A percentile compares a stretch with the other conserved stretches of the same genome.
These are phyloP conservation scores for Meripilus lineatus DNA, from an alignment of 1,284 basidiomycete genomes.

Conservation along the genomic window DNA sequence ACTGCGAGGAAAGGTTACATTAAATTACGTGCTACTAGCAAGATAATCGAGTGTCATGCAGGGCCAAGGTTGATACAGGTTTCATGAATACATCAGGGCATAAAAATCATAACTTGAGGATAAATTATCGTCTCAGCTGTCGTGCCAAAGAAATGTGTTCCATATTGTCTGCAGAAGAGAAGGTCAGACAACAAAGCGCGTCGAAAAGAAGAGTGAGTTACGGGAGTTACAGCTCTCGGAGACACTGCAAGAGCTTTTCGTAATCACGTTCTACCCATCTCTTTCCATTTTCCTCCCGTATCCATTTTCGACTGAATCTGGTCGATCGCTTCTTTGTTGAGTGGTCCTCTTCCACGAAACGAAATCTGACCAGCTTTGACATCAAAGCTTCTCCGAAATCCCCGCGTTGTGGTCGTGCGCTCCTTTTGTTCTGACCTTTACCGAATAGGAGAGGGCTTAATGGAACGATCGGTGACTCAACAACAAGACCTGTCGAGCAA, in stretches of 20 bases:
- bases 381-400: no score
- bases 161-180: not conserved
- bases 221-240: slow-evolving; percentile 9
- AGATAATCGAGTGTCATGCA: no score
- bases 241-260: slow-evolving; percentile 9
- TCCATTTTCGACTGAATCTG: slow-evolving; percentile 12
- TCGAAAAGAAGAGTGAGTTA: not conserved
- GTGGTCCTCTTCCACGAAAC: no score
- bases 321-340: no score
- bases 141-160: not conserved
- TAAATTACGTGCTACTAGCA: no score
- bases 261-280: slow-evolving; percentile 14
- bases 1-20: no score
- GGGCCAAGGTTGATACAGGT: not conserved
- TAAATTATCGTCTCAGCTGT: not conserved
- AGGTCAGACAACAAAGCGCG: not conserved
- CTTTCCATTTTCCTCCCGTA: slow-evolving; percentile 15
- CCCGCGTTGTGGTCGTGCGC: no score
- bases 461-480: no score
- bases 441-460: no score
- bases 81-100: not conserved
- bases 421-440: no score
- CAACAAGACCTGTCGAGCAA: no score
- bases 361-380: no score
- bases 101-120: not conserved